Evolutionary conservation across 176 grass and related monocot species (phyloP), one percentile per base, ranked within the genome.

Genomic region (Raddia distichophylla): DNA sequence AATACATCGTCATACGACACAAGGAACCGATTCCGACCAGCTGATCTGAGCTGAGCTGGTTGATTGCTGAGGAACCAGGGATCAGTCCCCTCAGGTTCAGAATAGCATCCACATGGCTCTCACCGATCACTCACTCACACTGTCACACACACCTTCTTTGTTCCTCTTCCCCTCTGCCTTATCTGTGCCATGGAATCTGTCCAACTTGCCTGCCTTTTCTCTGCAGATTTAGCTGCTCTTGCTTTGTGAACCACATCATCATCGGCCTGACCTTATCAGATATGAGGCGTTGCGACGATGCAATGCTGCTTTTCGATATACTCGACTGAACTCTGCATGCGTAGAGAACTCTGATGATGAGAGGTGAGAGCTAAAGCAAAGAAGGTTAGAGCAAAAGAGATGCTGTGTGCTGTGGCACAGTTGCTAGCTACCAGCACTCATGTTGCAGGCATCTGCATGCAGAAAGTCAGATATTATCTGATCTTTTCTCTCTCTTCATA

Each of bases 201-300:
- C 34, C 83, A 86, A 86, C 67, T 82, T 86, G 78, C 16, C 44
- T 64, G 45, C 43, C 79, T 89, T 86, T 86, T 82, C 64, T 64
- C 43, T 82, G 43, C 35, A 86, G 78, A 86, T 86, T 73, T 80
- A 67, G 78, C 67, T 82, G 73, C 60, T 27, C 19, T 33, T 52
- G 83, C 18, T 78, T 78, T 86, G 73, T 43, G 19, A 58, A 76
- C 70, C 86, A 86, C 60, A 13, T 44, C 71, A 55, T 65, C 60
- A 33, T 32, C 59, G 3, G 3, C 49, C 59, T 73, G 60, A 17
- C 73, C 83, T 77, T 86, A 90, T 90, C 83, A 82, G 59, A 82
- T 82, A 77, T 86, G 77, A 73, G 64, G 72, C 66, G 11, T 14
- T 27, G 72, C 15, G 72, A 60, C 67, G 73, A 12, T 82, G 88